Evolutionary conservation across 2,329 filamentous ascomycete species (phyloP), one percentile per base, ranked within the genome.

Genomic region (Fusarium pseudoanthophilum): DNA sequence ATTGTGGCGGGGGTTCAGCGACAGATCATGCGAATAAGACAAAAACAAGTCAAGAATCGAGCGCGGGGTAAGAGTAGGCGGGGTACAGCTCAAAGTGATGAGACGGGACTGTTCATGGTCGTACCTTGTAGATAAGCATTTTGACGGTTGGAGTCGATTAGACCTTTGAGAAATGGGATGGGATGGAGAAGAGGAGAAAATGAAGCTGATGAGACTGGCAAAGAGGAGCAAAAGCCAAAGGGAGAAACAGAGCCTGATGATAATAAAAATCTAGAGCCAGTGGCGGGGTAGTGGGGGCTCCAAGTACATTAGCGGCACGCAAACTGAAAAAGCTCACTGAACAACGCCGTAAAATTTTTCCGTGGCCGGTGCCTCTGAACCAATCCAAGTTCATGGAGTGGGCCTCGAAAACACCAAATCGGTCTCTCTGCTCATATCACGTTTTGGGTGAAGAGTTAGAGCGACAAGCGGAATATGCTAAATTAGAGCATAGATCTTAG

Each of bases 41-140:
- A 68, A 32, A 21, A 21, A 42, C 55, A 59, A 60, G 32, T 63
- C 55, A 59, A 65, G 32, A 64, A 28, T 43, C 58, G 51, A 68
- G 67, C 69, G 76, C 71, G 76, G 77, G 75, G 58, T 53, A 60
- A 45, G 32, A 46, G 42, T 45, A 39, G 51, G 66, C 66, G 66
- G 70, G 64, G 72, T 24, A 61, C 46, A 45, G 45, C 21, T 51
- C 21, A 36, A 21, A 24, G 24, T 28, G 34, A 32, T 51, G 52
- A 46, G 55, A 51, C 14, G 21, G 21, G 18, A 16, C 36, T 40
- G 46, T 65, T 28, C 28, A 18, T 11, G 85, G 69, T 24, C 66
- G 42, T 83, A 93, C 92, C 85, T 87, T 91, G 90, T 83, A 93
- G 82, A 94, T 93, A 83, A 93, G 87, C 92, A 94, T 94, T 79